Base-by-base conservation (phyloP, 2,329 filamentous ascomycete genomes). In the Periglandula ipomoeae region DNA sequence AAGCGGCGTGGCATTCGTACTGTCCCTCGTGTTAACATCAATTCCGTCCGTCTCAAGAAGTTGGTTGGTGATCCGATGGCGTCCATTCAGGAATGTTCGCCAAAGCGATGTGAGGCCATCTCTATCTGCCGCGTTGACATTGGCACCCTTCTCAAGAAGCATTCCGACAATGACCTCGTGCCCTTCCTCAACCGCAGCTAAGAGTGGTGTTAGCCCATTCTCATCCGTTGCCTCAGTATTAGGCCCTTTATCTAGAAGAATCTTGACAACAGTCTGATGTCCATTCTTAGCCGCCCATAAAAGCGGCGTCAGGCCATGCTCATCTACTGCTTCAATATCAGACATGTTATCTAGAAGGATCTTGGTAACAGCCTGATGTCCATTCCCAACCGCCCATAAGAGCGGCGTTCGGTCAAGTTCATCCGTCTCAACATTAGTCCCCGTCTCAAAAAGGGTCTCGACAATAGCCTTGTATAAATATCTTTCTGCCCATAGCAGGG, bases 391-490 rank as follows among this genome's bases (percentile, higher is more conserved):
- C 1, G 48, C 45, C 35, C 26, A 51, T 5, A n/a, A 44, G 13
- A 50, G 30, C 17, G 45, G 49, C 24, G 49, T 47, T 10, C 32
- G 35, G 22, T n/a, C 32, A 38, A n/a, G 19, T 15, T 10, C 19
- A 39, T 17, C 37, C 37, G 37, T n/a, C 4, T 56, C 44, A 2
- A 51, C n/a, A 39, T 39, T 20, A 17, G 19, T 17, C 7, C 37
- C n/a, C 19, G 10, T 20, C 37, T 20, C 37, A 17, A 39, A 17
- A 8, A 39, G 37, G 9, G 19, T 9, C 37, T 39, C n/a, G n/a
- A 39, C 37, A 9, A 39, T 17, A n/a, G 37, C 8, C 19, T 20
- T 17, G 19, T 39, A 32, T 32, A 8, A 8, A 8, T 32, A 8
- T 32, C 30, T 15, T 8, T 8, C 30, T 8, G 30, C 30, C 30